Base-by-base conservation (phyloP, 305 asterid genomes). In the Fraxinus paxiana region DNA sequence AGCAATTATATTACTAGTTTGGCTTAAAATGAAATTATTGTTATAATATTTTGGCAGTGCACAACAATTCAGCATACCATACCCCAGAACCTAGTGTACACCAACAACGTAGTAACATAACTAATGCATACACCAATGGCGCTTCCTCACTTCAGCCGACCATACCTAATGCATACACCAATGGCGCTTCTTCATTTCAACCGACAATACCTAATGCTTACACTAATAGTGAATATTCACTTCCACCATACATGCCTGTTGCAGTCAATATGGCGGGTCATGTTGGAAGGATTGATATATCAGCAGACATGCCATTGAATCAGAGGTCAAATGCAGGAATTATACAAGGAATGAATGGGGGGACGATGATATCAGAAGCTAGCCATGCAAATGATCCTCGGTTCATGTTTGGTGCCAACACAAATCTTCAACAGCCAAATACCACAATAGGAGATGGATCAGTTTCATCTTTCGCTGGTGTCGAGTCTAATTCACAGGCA, bases 401-500 rank as follows among this genome's bases (percentile, higher is more conserved):
- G 1, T 90, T 85, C 76, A 77, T 89, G 85, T 91, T 90, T 82
- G 91, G 91, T 75, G 77, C 86, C 18, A 92, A 89, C 79, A 90
- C 79, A 83, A 90, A 81, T 84, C 85, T 87, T 70, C 79, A 88
- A 33, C 92, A 92, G 80, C 83, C 87, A 77, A 90, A 84, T 79
- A 83, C 85, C 83, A 82, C 88, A 41, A 85, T 85, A 46, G 92
- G 91, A 30, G 94, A 87, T 78, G 87, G 88, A 74, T 83, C 92
- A 6, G 85, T 89, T 85, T 91, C 98, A 87, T 88, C 93, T 38
- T 92, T 89, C 72, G 80, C 85, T 83, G 86, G 88, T 59, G 91
- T 82, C 0, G 92, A 87, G 77, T 77, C 94, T 73, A 84, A 86
- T 80, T 82, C 92, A 7, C 94, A 85, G 76, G 82, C 89, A 1